Evolutionary conservation across 257 asterid genomes (phyloP), one percentile per base, ranked within the genome.

Genomic region (Prunella vulgaris): DNA sequence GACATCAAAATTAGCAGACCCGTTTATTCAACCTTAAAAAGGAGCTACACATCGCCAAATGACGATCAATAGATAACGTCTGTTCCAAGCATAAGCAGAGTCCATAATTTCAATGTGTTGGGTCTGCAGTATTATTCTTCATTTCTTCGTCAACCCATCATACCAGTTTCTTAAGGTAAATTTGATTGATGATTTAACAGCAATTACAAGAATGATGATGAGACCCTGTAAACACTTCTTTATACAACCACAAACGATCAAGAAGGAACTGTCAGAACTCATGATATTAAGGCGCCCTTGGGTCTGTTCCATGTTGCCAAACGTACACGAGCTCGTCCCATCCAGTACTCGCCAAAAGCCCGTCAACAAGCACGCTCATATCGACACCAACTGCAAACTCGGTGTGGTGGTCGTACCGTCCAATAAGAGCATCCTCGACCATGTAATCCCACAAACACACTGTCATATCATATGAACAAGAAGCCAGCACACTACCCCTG

Each of bases 251-350:
- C n/a, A n/a, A n/a, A n/a, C n/a, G n/a, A n/a, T 59, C 13, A 49
- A 14, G 56, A 38, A 61, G 20, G 70, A 40, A 66, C 46, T 10
- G 27, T 0, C 32, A 10, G 5, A 72, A 59, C 59, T 64, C 68
- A 72, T 69, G 30, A 14, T 24, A 37, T 92, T 84, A 90, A 25
- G 89, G 79, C 1, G 99, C 96, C 79, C 97, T 86, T 7, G 99
- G 99, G 76, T 93, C 99, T 25, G 88, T 89, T 8, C 99, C 99
- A 13, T 93, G 96, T 76, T 84, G 99, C 97, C 99, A 93, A 48
- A 90, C 96, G 51, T 90, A 90, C 65, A 86, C 96, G 51, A 87
- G 91, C 82, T 93, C 99, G 63, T 93, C 97, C 99, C 99, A 93
- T 21, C 97, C 99, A 0, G 97, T 86, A 73, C 97, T 93, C 24